These are phyloP conservation scores for Lupinus albus DNA, from an alignment of 306 rosid genomes.

Conservation along the genomic window DNA sequence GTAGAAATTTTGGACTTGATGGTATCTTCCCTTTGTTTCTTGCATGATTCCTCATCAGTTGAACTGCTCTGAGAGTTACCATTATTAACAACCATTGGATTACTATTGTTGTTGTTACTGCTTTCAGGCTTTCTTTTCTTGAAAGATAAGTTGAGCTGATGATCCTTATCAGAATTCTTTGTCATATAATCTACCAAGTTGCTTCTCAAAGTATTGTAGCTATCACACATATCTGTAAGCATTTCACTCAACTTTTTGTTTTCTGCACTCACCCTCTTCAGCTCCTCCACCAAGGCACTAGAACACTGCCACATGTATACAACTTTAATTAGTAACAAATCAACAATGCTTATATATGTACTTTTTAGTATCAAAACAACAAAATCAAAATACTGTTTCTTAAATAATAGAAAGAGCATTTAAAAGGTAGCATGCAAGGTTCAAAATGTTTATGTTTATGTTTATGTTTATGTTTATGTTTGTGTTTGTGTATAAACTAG, in stretches of 20 bases:
- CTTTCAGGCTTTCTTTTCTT: constrained; percentile 91
- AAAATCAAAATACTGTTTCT: no score
- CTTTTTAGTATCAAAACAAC: no score
- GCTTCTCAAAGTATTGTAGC: constrained; percentile 66
- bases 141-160: constrained; percentile 51
- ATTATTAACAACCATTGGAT: constrained; percentile 49
- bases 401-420: no score
- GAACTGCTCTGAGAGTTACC: constrained; percentile 94
- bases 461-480: no score
- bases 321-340: neutral
- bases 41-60: constrained; percentile 80
- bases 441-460: no score
- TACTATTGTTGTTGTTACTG: constrained; percentile 53
- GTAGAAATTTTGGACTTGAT: constrained; percentile 70
- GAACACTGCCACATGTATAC: constrained; percentile 45
- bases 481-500: no score
- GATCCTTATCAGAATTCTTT: constrained; percentile 66
- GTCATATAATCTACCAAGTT: constrained; percentile 68
- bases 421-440: no score
- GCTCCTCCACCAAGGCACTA: constrained; percentile 68
- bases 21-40: constrained; percentile 78
- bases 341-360: neutral
- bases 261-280: constrained; percentile 80
- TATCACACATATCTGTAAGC: constrained; percentile 81
- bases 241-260: constrained; percentile 84